Percentiles rank a stretch among this genome's conserved stretches.
Conservation (phyloP, 371 early-diverging fungal genomes). For the Caulochytrium protostelioides region DNA sequence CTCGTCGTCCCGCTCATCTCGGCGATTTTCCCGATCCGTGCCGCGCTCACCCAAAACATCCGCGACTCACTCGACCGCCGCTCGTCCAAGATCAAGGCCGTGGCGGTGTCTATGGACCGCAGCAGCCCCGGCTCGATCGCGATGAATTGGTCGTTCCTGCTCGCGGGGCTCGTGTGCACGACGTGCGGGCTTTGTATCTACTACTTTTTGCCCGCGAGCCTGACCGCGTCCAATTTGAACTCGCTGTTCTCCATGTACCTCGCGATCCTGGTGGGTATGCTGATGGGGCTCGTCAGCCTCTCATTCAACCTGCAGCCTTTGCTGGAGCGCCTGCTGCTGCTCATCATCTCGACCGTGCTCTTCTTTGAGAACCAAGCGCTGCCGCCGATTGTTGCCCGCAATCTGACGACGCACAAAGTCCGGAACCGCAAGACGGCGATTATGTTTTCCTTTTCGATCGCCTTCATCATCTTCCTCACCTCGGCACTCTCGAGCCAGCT, state of each 20-base stretch:
- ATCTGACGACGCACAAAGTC: slow-evolving; percentile 8
- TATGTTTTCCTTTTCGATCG: slow-evolving; percentile 8
- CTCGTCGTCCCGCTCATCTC: slow-evolving; percentile 6
- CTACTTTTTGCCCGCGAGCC: slow-evolving; percentile 11
- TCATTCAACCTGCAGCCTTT: slow-evolving; percentile 10
- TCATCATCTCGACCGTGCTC: slow-evolving; percentile 1
- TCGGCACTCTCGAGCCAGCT: slow-evolving; percentile 3
- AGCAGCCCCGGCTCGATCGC: background rate
- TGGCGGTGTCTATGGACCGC: slow-evolving; percentile 3
- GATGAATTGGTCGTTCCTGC: background rate
- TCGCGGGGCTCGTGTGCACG: background rate
- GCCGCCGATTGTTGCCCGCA: slow-evolving; percentile 5
- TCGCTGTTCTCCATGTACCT: slow-evolving; percentile 12
- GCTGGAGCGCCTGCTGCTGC: slow-evolving; percentile 2
- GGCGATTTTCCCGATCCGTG: slow-evolving; percentile 3
- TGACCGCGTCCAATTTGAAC: slow-evolving; percentile 5
- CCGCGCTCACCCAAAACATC: slow-evolving; percentile 2
- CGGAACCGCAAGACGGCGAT: slow-evolving; percentile 12
- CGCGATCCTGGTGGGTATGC: slow-evolving; percentile 7
- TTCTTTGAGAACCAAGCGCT: slow-evolving; percentile 8
- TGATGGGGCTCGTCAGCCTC: slow-evolving; percentile 10
- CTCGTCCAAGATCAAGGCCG: background rate
- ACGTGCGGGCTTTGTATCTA: slow-evolving; percentile 7
- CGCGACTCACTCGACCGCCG: slow-evolving; percentile 5
- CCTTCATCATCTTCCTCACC: slow-evolving; percentile 9